These are phyloP conservation scores for Suhomyces bokatorum DNA, from an alignment of 1,139 yeast genomes.

Conservation along the genomic window DNA sequence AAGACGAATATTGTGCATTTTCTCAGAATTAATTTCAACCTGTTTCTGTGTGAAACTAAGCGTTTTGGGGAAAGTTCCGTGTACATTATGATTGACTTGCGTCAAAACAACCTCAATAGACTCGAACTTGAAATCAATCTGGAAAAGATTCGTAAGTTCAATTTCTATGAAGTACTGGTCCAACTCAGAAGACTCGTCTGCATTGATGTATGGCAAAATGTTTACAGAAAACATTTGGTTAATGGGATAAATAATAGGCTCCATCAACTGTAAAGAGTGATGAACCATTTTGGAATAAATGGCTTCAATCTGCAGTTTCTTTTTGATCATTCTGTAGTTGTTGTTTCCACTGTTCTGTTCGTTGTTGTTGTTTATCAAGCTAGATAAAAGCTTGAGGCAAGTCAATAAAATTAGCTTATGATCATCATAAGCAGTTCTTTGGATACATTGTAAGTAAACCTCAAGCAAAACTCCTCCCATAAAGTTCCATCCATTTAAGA, in stretches of 20 bases:
- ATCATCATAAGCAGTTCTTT: slow-evolving; percentile 33
- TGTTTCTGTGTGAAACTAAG: slow-evolving; percentile 14
- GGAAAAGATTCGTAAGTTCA: slow-evolving; percentile 27
- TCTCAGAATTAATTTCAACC: slow-evolving; percentile 12
- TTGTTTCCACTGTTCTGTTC: slow-evolving; percentile 29
- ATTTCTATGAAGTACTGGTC: slow-evolving; percentile 29
- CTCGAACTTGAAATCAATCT: slow-evolving; percentile 26
- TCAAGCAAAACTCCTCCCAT: slow-evolving; percentile 67
- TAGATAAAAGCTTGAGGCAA: slow-evolving; percentile 37
- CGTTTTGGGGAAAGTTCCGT: slow-evolving; percentile 9
- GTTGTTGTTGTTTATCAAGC: slow-evolving; percentile 21
- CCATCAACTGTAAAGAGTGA: slow-evolving; percentile 21
- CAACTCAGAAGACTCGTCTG: slow-evolving; percentile 19
- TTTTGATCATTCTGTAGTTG: slow-evolving; percentile 28
- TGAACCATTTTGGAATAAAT: slow-evolving; percentile 25
- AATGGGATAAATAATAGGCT: slow-evolving; percentile 28
- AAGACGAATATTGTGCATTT: slow-evolving; percentile 21
- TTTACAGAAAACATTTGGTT: slow-evolving; percentile 31
- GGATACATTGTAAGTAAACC: slow-evolving; percentile 69
- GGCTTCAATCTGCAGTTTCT: slow-evolving; percentile 20
- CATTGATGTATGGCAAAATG: slow-evolving; percentile 28
- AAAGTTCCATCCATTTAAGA: slow-evolving; percentile 69
- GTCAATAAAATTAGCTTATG: slow-evolving; percentile 28
- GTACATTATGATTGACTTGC: neutral
- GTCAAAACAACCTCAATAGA: slow-evolving; percentile 22